Percentiles rank a stretch among this genome's conserved stretches.
phyloP scores from a whole-genome alignment of 1,284 basidiomycete genomes.

The Papiliotrema fonsecae region DNA sequence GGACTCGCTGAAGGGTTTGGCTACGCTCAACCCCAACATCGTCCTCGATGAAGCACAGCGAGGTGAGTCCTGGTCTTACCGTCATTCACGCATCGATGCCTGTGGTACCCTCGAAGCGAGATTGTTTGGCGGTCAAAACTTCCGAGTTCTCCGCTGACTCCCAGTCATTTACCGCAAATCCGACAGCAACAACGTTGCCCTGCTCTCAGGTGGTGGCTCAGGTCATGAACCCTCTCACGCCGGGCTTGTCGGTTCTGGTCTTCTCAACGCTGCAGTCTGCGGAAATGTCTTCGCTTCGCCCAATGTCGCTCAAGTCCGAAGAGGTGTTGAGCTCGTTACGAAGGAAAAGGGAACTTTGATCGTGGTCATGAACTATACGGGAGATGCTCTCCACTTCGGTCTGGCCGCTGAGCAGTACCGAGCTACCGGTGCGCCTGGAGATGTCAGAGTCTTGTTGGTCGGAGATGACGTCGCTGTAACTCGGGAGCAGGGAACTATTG shows the following conservation, averaged over 20 bases:
- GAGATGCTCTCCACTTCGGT: slow-evolving; percentile 88
- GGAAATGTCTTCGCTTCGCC: slow-evolving; percentile 86
- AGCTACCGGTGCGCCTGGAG: slow-evolving; percentile 63
- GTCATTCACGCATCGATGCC: not conserved
- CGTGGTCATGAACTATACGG: slow-evolving; percentile 76
- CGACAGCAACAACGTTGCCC: slow-evolving; percentile 59
- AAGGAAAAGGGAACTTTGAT: slow-evolving; percentile 62
- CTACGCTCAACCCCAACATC: slow-evolving; percentile 64
- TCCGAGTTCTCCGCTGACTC: not conserved
- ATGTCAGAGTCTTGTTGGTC: slow-evolving; percentile 76
- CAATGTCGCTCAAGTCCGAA: slow-evolving; percentile 72
- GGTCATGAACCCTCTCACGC: slow-evolving; percentile 85
- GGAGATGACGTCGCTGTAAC: slow-evolving; percentile 90
- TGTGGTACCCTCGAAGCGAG: not conserved
- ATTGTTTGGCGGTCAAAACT: too few species aligned
- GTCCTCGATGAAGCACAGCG: slow-evolving; percentile 56
- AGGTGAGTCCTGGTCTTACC: slow-evolving; percentile 14
- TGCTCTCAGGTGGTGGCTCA: slow-evolving; percentile 84
- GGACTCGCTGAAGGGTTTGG: slow-evolving; percentile 70
- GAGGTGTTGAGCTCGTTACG: slow-evolving; percentile 71
- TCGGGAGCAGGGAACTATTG: slow-evolving; percentile 49
- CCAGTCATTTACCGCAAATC: slow-evolving; percentile 27
- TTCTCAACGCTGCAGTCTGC: slow-evolving; percentile 77
- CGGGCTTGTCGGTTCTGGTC: slow-evolving; percentile 71
- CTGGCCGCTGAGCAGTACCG: slow-evolving; percentile 82